A percentile compares a stretch with the other conserved stretches of the same genome.
Conservation (phyloP, 257 asterid genomes). For the Nicotiana noctiflora region DNA sequence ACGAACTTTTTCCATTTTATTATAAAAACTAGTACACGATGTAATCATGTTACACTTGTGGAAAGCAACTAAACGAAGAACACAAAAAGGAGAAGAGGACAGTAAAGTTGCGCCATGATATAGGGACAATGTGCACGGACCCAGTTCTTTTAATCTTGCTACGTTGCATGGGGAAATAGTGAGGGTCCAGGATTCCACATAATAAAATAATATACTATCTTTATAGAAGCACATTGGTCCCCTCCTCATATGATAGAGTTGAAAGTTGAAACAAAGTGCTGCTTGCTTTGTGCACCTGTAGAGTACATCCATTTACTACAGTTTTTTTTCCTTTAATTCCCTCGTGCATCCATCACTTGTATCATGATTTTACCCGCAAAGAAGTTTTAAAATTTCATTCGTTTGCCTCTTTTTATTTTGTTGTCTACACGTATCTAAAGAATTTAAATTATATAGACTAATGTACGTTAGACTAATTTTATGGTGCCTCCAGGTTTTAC, state of each 20-base stretch:
- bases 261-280: background rate
- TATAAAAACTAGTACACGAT: background rate
- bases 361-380: background rate
- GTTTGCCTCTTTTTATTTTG: background rate
- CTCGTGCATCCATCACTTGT: background rate
- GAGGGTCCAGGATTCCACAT: conserved; percentile 29
- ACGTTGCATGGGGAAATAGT: conserved; percentile 5
- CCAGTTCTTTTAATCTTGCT: conserved; percentile 11
- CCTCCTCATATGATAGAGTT: conserved; percentile 17
- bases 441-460: too few relatives aligned
- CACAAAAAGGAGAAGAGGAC: conserved; percentile 25
- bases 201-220: conserved; percentile 10
- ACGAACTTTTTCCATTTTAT: background rate
- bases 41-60: conserved; percentile 16
- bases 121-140: conserved; percentile 31
- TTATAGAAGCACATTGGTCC: conserved; percentile 44
- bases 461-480: too few relatives aligned
- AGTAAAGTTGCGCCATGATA: conserved; percentile 19
- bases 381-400: background rate
- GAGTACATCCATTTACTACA: background rate
- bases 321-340: background rate
- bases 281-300: background rate
- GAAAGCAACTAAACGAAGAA: conserved; percentile 32
- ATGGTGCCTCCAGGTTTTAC: too few relatives aligned
- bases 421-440: background rate